Evolutionary conservation across 371 early-diverging fungal species (phyloP).

Genomic region (Mucor indicus): DNA sequence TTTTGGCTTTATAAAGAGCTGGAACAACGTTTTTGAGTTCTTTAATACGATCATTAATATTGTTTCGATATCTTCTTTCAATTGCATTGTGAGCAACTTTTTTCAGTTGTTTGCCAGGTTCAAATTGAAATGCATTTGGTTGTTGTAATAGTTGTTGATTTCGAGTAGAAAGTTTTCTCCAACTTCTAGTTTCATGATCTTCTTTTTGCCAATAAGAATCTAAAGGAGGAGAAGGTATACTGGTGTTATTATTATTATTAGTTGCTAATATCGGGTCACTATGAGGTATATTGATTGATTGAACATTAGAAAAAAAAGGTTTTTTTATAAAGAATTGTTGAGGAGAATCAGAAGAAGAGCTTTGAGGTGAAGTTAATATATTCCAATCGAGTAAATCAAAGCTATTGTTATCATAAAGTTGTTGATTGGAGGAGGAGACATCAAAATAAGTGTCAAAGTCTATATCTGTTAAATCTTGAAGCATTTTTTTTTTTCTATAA

Average conservation of each 20-base stretch:
- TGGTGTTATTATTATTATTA: conserved; percentile 1
- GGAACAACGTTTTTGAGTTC: conserved; percentile 82
- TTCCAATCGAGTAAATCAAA: conserved; percentile 20
- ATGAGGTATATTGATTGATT: no score
- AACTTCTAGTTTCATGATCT: conserved; percentile 10
- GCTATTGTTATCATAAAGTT: conserved; percentile 3
- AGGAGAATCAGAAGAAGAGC: no score
- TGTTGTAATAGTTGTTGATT: conserved; percentile 17
- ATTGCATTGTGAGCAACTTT: conserved; percentile 90
- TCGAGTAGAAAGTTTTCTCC: conserved; percentile 14
- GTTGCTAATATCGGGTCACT: conserved; percentile 6
- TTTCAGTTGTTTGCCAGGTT: conserved; percentile 37
- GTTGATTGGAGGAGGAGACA: conserved; percentile 19
- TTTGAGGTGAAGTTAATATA: no score
- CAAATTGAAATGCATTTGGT: no score
- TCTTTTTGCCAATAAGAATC: conserved; percentile 1
- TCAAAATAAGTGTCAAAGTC: conserved; percentile 29
- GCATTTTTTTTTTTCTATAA: neutral
- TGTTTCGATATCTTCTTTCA: conserved; percentile 86
- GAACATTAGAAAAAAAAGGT: no score
- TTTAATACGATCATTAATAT: conserved; percentile 85
- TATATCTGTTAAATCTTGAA: conserved; percentile 17
- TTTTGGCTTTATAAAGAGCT: conserved; percentile 58
- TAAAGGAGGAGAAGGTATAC: conserved; percentile 15
- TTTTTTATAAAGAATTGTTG: no score